Evolutionary conservation across 441 rosid genomes (phyloP).

Genomic region (Breynia disticha): DNA sequence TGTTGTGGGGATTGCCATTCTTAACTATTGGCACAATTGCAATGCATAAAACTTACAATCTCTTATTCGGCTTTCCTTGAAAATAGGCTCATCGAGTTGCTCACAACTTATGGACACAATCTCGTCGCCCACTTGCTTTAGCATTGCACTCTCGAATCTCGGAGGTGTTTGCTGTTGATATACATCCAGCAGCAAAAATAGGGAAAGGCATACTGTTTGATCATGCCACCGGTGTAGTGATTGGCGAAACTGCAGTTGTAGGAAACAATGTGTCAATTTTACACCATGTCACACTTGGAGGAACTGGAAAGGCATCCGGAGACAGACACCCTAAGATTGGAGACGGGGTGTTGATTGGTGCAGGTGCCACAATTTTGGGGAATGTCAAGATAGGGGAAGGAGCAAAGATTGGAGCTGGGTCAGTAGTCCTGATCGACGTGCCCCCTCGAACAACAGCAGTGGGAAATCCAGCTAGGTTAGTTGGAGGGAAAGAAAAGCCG

Average conservation of each 20-base stretch:
- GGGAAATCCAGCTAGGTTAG: conserved; percentile 89
- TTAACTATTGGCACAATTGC: no score
- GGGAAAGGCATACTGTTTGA: conserved; percentile 83
- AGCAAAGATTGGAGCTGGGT: conserved; percentile 91
- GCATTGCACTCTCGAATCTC: conserved; percentile 83
- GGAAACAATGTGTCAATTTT: conserved; percentile 89
- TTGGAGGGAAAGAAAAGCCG: conserved; percentile 76
- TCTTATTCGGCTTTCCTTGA: not conserved
- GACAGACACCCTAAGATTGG: conserved; percentile 93
- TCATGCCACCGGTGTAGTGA: conserved; percentile 86
- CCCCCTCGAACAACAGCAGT: conserved; percentile 72
- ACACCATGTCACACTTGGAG: conserved; percentile 89
- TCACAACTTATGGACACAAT: conserved; percentile 71
- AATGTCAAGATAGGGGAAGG: conserved; percentile 75
- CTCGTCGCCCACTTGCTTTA: conserved; percentile 68
- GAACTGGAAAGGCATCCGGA: conserved; percentile 67
- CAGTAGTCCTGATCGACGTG: conserved; percentile 77
- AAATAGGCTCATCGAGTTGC: conserved; percentile 78
- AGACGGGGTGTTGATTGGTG: conserved; percentile 88
- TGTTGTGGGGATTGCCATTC: no score
- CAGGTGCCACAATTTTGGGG: conserved; percentile 84
- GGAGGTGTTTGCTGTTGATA: conserved; percentile 84
- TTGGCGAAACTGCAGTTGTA: conserved; percentile 81
- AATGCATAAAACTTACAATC: no score
- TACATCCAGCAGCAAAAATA: conserved; percentile 86